Base-by-base conservation (phyloP, 371 early-diverging fungal species). In the Circinella umbellata region DNA sequence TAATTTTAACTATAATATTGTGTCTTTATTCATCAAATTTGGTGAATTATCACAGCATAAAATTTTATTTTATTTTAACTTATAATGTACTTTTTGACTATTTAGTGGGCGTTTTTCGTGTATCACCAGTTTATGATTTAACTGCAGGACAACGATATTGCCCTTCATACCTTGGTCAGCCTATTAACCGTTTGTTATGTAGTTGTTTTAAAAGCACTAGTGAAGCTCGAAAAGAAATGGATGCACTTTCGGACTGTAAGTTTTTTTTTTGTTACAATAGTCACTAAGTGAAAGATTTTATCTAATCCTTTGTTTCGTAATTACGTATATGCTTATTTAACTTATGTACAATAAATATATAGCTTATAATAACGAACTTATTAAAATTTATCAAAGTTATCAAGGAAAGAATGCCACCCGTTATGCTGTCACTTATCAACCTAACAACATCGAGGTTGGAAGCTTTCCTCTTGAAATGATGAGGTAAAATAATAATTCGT, bases 351-450 rank as follows among this genome's bases (percentile, higher is more conserved):
- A 57, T 10, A 63, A 14, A 2, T 11, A 4, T 38, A 3, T 60
- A 71, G 68, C 51, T 18, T 72, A 72, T 64, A 64, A 72, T 39
- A 37, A 18, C 10, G 55, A 64, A 34, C 61, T 72, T 13, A 55
- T 38, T 14, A 64, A 48, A 10, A 68, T 72, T 17, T 61, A 67
- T 18, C 60, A 68, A 37, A 63, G 66, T 14, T 68, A 72, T 51
- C 63, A 72, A 48, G 61, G 61, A 8, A 14, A 36, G 15, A 36
- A 61, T 10, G 55, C 35, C 15, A 51, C 36, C 0, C 64, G 53
- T 2, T 68, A 61, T 39, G 72, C 39, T 3, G 68, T 72, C 14
- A 46, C 63, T 1, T 72, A 72, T 27, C 63, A 49, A 17, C 72
- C 72, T 13, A 48, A 47, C 7, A 63, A 67, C 39, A 60, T 72